phyloP scores from a whole-genome alignment of 1,284 basidiomycete genomes.

The Ceratobasidium theobromae region DNA sequence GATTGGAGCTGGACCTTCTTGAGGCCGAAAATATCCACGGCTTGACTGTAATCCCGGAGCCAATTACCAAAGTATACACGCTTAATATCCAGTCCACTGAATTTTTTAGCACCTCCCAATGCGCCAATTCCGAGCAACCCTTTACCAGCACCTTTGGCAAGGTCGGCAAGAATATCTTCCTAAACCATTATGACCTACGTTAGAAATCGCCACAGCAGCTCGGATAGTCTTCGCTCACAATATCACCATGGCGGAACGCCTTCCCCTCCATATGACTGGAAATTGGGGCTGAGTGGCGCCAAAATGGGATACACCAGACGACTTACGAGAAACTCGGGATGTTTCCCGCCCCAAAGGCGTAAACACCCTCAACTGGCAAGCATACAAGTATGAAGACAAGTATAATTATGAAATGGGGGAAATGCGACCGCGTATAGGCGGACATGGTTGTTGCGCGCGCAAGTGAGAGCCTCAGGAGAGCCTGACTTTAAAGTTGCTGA shows the following conservation, averaged over 20 bases:
- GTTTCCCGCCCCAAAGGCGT: constrained; percentile 75
- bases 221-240: constrained; percentile 53
- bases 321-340: constrained; percentile 49
- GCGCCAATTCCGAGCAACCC: constrained; percentile 54
- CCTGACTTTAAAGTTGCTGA: too few relatives aligned
- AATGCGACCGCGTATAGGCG: constrained; percentile 28
- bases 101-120: constrained; percentile 67
- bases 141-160: constrained; percentile 61
- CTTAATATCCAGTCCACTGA: constrained; percentile 70
- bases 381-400: constrained; percentile 26
- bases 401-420: constrained; percentile 15
- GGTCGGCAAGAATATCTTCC: constrained; percentile 67
- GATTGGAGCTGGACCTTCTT: constrained; percentile 75
- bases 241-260: constrained; percentile 85
- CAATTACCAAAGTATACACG: constrained; percentile 71
- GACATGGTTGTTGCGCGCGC: constrained; percentile 8
- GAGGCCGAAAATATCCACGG: constrained; percentile 79
- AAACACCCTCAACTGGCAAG: constrained; percentile 44
- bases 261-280: constrained; percentile 73
- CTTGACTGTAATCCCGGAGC: constrained; percentile 82
- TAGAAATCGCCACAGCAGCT: neutral
- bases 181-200: constrained; percentile 39
- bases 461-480: too few relatives aligned
- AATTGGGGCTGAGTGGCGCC: constrained; percentile 46
- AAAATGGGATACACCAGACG: neutral